phyloP scores from a whole-genome alignment of 305 asterid species.

The Ajuga reptans region DNA sequence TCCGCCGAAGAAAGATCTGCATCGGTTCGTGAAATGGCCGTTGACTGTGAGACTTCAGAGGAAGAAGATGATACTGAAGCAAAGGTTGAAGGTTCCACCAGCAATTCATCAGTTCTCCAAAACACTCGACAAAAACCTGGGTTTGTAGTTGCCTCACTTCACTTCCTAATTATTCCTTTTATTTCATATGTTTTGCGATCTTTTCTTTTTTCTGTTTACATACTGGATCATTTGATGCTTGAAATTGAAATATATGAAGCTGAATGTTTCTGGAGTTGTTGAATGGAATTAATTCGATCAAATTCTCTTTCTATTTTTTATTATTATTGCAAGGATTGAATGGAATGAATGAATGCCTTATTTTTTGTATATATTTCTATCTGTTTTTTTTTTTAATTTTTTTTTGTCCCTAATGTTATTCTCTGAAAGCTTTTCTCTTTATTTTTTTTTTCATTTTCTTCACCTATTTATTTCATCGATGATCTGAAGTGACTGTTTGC shows the following conservation, averaged over 20 bases:
- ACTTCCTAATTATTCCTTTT: background rate
- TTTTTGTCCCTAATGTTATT: background rate
- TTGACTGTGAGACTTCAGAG: conserved; percentile 59
- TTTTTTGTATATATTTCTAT: no score
- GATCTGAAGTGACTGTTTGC: background rate
- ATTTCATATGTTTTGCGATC: background rate
- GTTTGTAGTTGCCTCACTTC: conserved; percentile 20
- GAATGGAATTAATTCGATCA: background rate
- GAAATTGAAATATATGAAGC: background rate
- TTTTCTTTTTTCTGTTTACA: background rate
- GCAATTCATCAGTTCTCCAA: conserved; percentile 74
- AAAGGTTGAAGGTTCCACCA: conserved; percentile 78
- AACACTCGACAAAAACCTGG: conserved; percentile 67
- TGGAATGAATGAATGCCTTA: no score
- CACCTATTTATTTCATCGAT: background rate
- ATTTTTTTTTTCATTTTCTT: no score
- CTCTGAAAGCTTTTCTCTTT: background rate
- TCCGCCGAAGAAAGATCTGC: conserved; percentile 76
- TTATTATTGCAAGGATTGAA: no score
- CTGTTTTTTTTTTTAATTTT: background rate
- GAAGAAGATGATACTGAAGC: conserved; percentile 67
- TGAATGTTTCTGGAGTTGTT: background rate
- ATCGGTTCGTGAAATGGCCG: conserved; percentile 67
- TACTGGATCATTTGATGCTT: background rate
- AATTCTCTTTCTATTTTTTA: no score